A percentile compares a stretch with the other conserved stretches of the same genome.
phyloP scores from a whole-genome alignment of 1,284 basidiomycete species.

The Fomitopsis schrenkii region DNA sequence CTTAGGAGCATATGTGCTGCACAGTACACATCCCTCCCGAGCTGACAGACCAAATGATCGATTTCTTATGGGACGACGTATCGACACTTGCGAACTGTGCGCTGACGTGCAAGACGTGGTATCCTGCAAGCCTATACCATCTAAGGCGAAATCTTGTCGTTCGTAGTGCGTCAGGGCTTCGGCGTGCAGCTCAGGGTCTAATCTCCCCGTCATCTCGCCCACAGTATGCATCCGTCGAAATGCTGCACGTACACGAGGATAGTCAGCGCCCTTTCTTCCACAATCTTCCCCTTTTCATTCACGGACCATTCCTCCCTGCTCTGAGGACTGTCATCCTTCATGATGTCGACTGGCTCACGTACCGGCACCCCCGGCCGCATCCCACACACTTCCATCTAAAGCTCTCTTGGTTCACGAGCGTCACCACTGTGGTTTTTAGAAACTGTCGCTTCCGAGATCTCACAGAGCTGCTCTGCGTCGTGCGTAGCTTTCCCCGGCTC shows the following conservation, averaged over 20 bases:
- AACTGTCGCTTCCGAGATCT: background rate
- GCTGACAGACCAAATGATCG: background rate
- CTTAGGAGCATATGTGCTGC: no score
- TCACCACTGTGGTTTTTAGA: background rate
- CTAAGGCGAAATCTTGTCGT: background rate
- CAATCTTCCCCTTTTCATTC: background rate
- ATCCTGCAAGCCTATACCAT: background rate
- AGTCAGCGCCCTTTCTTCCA: background rate
- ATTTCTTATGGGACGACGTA: background rate
- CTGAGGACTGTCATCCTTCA: background rate
- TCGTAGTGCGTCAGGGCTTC: background rate
- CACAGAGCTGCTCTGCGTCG: background rate
- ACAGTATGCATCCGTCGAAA: background rate
- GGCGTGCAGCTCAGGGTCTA: background rate
- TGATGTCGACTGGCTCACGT: background rate
- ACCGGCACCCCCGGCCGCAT: background rate
- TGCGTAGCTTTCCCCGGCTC: background rate
- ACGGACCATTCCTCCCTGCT: background rate
- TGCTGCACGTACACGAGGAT: background rate
- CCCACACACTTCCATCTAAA: background rate
- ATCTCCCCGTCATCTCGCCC: background rate
- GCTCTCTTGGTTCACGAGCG: background rate
- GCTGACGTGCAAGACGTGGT: background rate
- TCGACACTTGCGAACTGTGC: background rate
- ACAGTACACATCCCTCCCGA: background rate